Base-by-base conservation (phyloP, 1,139 yeast genomes). In the Blastobotrys buckinghamii region DNA sequence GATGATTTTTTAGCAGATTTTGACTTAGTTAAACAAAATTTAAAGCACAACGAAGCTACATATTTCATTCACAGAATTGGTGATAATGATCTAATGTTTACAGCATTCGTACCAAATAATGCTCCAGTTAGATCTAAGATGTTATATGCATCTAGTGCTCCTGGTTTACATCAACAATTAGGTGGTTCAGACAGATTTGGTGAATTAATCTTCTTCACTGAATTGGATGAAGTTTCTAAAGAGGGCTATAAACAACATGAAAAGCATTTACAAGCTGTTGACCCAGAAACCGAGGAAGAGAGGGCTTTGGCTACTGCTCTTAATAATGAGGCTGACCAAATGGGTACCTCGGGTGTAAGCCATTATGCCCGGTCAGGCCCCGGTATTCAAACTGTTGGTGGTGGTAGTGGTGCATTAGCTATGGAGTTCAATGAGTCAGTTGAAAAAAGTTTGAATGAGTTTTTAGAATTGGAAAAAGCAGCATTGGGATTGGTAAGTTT, bases 71-170 rank as follows among this genome's bases (percentile, higher is more conserved):
- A 82, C 38, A 72, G 74, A 46, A 66, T 71, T 41, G 72, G 65
- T 34, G 61, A 22, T 22, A 63, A 61, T 10, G 56, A 50, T 26
- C 10, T 16, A 17, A 34, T 79, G 3, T 89, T 92, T 60, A 76
- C 89, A 42, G 80, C 94, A 38, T 90, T 76, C 69, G 92, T 92
- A 44, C 97, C 98, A 0, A 97, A 92, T 64, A 66, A 68, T 44
- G 89, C 97, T 12, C 81, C 83, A 7, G 90, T 92, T 33, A 77
- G 90, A 52, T 77, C 79, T 51, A 92, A 92, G 65, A 92, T 92
- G 97, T 74, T 92, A 48, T 94, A 90, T 66, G 97, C 98, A 2
- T 84, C 96, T 2, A 82, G 95, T 17, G 87, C 87, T 55, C 83
- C 80, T 61, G 81, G 94, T 0, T 68, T 92, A 43, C 68, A 85